phyloP scores from a whole-genome alignment of 306 rosid genomes.

The Quercus rubra region DNA sequence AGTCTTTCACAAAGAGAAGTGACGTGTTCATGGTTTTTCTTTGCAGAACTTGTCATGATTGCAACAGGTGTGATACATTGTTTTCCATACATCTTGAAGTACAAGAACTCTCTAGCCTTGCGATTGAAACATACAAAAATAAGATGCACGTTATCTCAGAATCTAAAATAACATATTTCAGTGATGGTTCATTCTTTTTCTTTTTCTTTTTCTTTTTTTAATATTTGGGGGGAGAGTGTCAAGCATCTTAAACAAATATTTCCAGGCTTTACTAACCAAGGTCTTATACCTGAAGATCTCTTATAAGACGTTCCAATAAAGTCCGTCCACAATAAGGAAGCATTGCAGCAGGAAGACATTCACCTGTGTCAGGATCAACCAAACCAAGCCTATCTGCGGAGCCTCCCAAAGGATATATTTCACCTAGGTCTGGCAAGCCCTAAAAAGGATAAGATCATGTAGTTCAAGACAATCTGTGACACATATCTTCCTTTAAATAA shows the following conservation, averaged over 20 bases:
- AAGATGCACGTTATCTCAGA: background rate
- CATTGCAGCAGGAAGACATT: slow-evolving; percentile 98
- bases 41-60: slow-evolving; percentile 95
- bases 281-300: slow-evolving; percentile 95
- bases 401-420: slow-evolving; percentile 98
- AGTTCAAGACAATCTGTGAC: slow-evolving; percentile 33
- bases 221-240: background rate
- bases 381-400: slow-evolving; percentile 94
- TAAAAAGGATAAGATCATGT: slow-evolving; percentile 49
- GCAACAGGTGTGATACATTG: slow-evolving; percentile 95
- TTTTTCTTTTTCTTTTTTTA: background rate
- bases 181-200: slow-evolving; percentile 11
- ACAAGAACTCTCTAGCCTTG: slow-evolving; percentile 96
- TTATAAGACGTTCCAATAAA: slow-evolving; percentile 90
- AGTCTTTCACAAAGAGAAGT: slow-evolving; percentile 71
- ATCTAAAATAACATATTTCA: slow-evolving; percentile 2
- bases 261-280: slow-evolving; percentile 21
- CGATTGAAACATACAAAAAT: slow-evolving; percentile 25
- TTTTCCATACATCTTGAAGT: slow-evolving; percentile 80
- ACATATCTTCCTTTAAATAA: slow-evolving; percentile 1
- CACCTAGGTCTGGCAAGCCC: slow-evolving; percentile 98
- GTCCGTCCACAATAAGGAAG: slow-evolving; percentile 94
- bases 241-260: slow-evolving; percentile 17
- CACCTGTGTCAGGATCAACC: slow-evolving; percentile 83
- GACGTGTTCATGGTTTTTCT: slow-evolving; percentile 78